Percentiles rank a stretch among this genome's conserved stretches.
Conservation (phyloP, 495 filamentous ascomycete genomes). For the Haplographium delicatum region DNA sequence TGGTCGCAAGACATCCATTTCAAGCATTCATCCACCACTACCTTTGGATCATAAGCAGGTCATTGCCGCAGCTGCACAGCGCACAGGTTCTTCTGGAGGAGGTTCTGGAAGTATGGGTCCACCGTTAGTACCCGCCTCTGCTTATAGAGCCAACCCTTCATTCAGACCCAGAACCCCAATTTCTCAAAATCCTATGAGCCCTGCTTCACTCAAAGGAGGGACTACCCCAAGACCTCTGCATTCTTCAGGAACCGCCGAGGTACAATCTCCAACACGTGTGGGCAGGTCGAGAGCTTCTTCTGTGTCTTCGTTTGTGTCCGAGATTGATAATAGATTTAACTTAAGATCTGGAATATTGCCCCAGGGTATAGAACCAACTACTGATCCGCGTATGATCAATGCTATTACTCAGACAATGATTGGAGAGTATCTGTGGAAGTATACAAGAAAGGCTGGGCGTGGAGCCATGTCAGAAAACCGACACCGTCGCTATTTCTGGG, state of each 20-base stretch:
- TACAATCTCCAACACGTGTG: constrained; percentile 34
- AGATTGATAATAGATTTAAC: constrained; percentile 86
- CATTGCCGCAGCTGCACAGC: constrained; percentile 71
- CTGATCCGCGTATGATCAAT: constrained; percentile 97
- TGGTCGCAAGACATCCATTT: constrained; percentile 18
- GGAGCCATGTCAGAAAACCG: constrained; percentile 80
- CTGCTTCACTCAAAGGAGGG: constrained; percentile 26
- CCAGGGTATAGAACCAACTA: constrained; percentile 55
- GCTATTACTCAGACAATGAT: constrained; percentile 99
- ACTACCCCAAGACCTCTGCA: constrained; percentile 47
- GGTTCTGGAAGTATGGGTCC: constrained; percentile 70
- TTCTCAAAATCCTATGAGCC: constrained; percentile 33
- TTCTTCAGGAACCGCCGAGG: constrained; percentile 32
- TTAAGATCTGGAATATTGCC: constrained; percentile 55
- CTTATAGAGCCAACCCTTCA: constrained; percentile 46
- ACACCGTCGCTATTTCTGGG: constrained; percentile 96
- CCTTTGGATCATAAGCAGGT: constrained; percentile 76
- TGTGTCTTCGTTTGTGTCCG: constrained; percentile 90
- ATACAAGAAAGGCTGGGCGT: constrained; percentile 86
- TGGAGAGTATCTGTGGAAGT: constrained; percentile 98
- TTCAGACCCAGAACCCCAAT: constrained; percentile 70
- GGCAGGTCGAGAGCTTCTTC: constrained; percentile 56
- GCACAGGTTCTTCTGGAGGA: constrained; percentile 37
- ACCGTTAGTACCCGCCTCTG: constrained; percentile 76
- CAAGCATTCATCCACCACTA: constrained; percentile 60